Base-by-base conservation (phyloP, 805 yeast genomes). In the Kodamaea jinghongensis region DNA sequence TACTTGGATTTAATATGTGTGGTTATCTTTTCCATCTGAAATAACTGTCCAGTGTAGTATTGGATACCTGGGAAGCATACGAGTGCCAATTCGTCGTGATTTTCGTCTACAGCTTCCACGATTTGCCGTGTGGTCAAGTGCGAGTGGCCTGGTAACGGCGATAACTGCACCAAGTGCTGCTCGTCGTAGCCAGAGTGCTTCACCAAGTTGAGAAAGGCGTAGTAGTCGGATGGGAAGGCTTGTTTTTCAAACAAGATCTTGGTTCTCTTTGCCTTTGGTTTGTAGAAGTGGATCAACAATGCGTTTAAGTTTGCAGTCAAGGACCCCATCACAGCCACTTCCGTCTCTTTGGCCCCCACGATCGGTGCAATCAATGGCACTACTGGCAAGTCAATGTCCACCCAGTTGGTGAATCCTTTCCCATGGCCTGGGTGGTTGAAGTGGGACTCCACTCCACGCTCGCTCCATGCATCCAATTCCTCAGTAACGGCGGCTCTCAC, bases 221-320 rank as follows among this genome's bases (percentile, higher is more conserved):
- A 90, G 63, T 76, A 86, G 58, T 90, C 98, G 0, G 96, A 86
- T 0, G 98, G 97, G 55, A 90, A 90, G 0, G 97, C 91, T 42
- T 82, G 84, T 50, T 80, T 80, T 54, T 90, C 98, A 56, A 86
- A 86, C 46, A 90, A 56, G 31, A 90, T 85, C 66, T 87, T 87
- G 45, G 74, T 71, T 47, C 81, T 73, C 3, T 49, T 55, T 2
- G 73, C 77, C 3, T 50, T 47, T 0, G 96, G 96, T 48, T 70
- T 73, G 63, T 87, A 90, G 56, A 91, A 90, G 9, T 86, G 73
- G 5, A 79, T 63, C 43, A 91, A 57, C 49, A 89, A 63, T 0
- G 89, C 71, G 56, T 91, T 93, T 54, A 90, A 68, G 57, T 90
- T 86, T 51, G 81, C 73, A 2, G 98, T 90, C 31, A 90, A 70